Evolutionary conservation across 257 asterid species (phyloP).

Genomic region (Parsonsia alboflavescens): DNA sequence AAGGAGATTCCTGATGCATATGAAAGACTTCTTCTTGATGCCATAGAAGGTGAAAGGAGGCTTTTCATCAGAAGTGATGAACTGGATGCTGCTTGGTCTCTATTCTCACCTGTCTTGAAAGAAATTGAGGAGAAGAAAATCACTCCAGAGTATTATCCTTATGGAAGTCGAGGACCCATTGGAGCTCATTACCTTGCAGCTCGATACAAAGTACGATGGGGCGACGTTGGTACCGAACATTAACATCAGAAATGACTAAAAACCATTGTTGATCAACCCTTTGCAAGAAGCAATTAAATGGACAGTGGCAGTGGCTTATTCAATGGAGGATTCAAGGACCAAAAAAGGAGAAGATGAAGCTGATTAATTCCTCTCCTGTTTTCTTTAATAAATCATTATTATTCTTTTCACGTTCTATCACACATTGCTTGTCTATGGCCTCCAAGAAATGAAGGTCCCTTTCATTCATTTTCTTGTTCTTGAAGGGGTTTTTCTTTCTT

Average conservation of each 20-base stretch:
- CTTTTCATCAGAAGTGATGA: conserved; percentile 93
- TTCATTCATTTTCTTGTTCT: background rate
- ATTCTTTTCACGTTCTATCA: background rate
- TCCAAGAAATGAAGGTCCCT: background rate
- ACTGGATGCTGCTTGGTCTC: conserved; percentile 93
- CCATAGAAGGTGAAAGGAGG: conserved; percentile 92
- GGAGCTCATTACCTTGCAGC: conserved; percentile 98
- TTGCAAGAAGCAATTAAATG: background rate
- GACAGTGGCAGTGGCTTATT: background rate
- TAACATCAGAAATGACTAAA: conserved; percentile 23
- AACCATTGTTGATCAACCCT: background rate
- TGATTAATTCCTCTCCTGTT: background rate
- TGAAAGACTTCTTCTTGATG: conserved; percentile 88
- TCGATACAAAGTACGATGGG: conserved; percentile 81
- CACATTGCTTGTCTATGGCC: background rate
- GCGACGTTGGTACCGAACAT: conserved; percentile 67
- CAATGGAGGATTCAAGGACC: background rate
- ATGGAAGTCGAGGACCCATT: conserved; percentile 92
- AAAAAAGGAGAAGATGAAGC: background rate
- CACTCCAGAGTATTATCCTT: conserved; percentile 81
- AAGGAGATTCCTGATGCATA: conserved; percentile 98
- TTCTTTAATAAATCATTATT: background rate
- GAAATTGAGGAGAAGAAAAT: conserved; percentile 69
- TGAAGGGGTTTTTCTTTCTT: no score
- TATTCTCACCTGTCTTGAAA: conserved; percentile 80